Evolutionary conservation across 2,329 filamentous ascomycete species (phyloP).

Genomic region (Massarina eburnea): DNA sequence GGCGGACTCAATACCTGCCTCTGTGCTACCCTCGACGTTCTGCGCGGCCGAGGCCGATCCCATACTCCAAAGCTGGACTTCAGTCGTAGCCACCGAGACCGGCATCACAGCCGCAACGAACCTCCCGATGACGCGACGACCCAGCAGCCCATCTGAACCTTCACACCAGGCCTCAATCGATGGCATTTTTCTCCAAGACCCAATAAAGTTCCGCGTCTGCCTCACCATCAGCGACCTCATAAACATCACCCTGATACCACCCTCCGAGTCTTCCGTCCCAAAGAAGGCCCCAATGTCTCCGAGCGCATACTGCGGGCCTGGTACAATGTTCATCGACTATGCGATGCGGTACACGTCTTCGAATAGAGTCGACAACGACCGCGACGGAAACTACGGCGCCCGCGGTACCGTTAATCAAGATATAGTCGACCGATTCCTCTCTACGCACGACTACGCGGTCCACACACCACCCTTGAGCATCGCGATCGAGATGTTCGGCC

Average conservation of each 20-base stretch:
- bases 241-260: conserved; percentile 63
- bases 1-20: conserved; percentile 48
- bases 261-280: conserved; percentile 41
- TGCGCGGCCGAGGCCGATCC: conserved; percentile 38
- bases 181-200: conserved; percentile 57
- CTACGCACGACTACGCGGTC: conserved; percentile 52
- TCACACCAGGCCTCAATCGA: conserved; percentile 62
- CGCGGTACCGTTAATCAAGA: conserved; percentile 53
- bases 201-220: conserved; percentile 59
- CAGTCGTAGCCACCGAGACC: conserved; percentile 56
- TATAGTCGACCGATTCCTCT: conserved; percentile 56
- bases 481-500: conserved; percentile 61
- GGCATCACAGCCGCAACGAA: conserved; percentile 62
- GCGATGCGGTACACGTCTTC: conserved; percentile 58
- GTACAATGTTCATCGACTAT: conserved; percentile 60
- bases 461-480: conserved; percentile 59
- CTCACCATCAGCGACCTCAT: conserved; percentile 65
- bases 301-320: conserved; percentile 60
- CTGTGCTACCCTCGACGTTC: conserved; percentile 49
- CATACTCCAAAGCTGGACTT: conserved; percentile 59
- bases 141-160: conserved; percentile 57
- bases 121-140: conserved; percentile 60
- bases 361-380: conserved; percentile 54
- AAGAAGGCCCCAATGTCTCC: conserved; percentile 34
- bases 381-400: conserved; percentile 54